Conservation (phyloP, 495 filamentous ascomycete genomes). For the Halenospora varia region DNA sequence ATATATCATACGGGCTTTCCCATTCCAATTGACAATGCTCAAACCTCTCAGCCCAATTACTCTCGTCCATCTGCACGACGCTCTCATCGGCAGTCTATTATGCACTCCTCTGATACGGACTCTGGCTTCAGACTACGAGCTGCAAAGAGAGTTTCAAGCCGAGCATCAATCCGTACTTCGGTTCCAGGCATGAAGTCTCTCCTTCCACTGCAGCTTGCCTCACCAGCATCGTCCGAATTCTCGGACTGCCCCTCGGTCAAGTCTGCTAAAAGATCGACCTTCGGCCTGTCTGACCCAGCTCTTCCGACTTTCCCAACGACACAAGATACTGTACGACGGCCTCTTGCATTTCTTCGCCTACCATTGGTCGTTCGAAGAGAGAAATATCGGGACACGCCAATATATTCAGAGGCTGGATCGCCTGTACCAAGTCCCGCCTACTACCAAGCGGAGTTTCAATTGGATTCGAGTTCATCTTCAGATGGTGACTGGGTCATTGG, state of each 20-base stretch:
- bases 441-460: slow-evolving; percentile 1
- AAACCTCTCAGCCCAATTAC: background rate
- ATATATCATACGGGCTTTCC: background rate
- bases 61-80: background rate
- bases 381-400: slow-evolving; percentile 15
- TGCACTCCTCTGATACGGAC: background rate
- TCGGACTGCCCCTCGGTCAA: background rate
- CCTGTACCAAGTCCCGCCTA: slow-evolving; percentile 10
- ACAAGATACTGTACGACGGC: background rate
- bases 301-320: background rate
- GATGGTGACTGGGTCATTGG: background rate
- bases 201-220: slow-evolving; percentile 18
- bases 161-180: slow-evolving; percentile 2
- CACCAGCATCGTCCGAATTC: slow-evolving; percentile 2
- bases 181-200: slow-evolving; percentile 23
- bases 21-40: background rate
- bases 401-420: slow-evolving; percentile 20
- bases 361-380: background rate
- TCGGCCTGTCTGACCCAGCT: background rate
- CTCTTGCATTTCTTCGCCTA: background rate
- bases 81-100: background rate
- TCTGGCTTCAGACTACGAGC: background rate
- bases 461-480: background rate
- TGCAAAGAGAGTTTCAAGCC: background rate
- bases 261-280: slow-evolving; percentile 6